Conservation (phyloP, 441 rosid genomes). For the Populus hybrid region DNA sequence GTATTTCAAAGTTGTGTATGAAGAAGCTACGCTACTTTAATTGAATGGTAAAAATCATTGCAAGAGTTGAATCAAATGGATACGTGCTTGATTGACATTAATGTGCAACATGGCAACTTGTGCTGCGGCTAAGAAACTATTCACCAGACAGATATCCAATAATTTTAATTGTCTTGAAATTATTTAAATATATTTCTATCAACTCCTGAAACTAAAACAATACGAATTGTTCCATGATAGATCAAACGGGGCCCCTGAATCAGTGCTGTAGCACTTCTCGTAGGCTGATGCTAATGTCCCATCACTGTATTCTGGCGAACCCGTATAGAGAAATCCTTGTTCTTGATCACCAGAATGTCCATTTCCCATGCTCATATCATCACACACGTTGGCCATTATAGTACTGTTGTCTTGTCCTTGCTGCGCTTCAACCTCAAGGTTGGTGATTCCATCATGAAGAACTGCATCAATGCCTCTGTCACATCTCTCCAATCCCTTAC, state of each 20-base stretch:
- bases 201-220: constrained; percentile 55
- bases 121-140: not conserved
- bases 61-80: not conserved
- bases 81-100: not conserved
- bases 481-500: not conserved
- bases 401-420: constrained; percentile 12
- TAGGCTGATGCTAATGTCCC: constrained; percentile 33
- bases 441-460: not conserved
- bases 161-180: not conserved
- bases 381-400: not conserved
- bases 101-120: not conserved
- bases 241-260: constrained; percentile 37
- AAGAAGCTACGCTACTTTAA: not conserved
- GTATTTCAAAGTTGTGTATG: not conserved
- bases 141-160: not conserved
- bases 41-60: not conserved
- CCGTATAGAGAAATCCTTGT: constrained; percentile 26
- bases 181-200: not conserved
- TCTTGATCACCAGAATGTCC: constrained; percentile 27
- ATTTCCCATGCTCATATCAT: constrained; percentile 3
- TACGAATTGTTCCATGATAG: constrained; percentile 34
- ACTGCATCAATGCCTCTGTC: not conserved
- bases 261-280: constrained; percentile 42
- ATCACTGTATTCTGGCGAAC: constrained; percentile 26
- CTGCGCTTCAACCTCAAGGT: constrained; percentile 30